A percentile compares a stretch with the other conserved stretches of the same genome.
phyloP scores from a whole-genome alignment of 140 eudicot genomes.

The Anethum foeniculum region DNA sequence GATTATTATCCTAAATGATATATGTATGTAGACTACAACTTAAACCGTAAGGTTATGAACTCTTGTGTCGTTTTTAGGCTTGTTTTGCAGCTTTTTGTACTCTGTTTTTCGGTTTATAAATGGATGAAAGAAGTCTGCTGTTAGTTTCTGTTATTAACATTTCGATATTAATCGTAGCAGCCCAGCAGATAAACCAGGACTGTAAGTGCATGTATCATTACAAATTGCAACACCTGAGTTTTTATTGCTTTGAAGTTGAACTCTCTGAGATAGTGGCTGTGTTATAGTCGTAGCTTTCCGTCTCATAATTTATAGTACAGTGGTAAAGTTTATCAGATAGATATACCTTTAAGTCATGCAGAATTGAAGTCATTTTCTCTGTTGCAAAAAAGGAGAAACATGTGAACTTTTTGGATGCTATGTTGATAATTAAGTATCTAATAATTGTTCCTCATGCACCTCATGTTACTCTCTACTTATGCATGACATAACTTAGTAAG shows the following conservation, averaged over 20 bases:
- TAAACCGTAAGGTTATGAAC: not conserved
- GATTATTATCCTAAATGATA: not conserved
- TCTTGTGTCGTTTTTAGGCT: not conserved
- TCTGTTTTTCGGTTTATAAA: constrained; percentile 9
- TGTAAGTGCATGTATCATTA: constrained; percentile 16
- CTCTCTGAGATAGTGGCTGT: not conserved
- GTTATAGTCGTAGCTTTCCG: not conserved
- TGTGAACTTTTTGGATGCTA: not conserved
- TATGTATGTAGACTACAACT: not conserved
- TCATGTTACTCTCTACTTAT: not conserved
- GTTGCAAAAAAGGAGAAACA: not conserved
- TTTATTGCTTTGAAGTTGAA: not conserved
- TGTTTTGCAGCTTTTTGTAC: not conserved
- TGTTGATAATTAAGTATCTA: not conserved
- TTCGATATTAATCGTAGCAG: constrained; percentile 32
- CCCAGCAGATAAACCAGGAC: constrained; percentile 32
- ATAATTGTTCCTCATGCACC: not conserved
- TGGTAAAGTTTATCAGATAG: not conserved
- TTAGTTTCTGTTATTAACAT: constrained; percentile 30
- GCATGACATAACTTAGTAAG: not conserved
- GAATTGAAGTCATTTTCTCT: not conserved
- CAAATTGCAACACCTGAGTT: not conserved
- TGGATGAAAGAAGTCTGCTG: constrained; percentile 28
- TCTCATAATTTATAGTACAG: not conserved
- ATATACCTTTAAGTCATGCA: not conserved